Evolutionary conservation across 2,329 filamentous ascomycete genomes (phyloP).

Genomic region (Westerdykella ornata): DNA sequence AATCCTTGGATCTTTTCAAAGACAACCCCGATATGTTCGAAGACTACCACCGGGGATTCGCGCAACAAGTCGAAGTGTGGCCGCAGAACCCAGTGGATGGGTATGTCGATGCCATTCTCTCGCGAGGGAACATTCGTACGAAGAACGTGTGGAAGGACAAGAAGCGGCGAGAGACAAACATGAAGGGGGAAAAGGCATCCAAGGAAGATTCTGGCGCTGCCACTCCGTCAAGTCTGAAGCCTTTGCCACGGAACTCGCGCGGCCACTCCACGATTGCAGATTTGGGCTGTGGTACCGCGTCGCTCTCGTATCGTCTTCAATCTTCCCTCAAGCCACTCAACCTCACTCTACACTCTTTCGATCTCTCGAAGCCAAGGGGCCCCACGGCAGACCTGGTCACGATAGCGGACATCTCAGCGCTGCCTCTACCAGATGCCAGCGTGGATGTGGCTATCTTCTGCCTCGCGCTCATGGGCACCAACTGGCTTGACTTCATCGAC

Average conservation of each 20-base stretch:
- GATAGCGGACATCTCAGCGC: constrained; percentile 76
- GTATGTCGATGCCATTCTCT: constrained; percentile 66
- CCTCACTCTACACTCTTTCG: constrained; percentile 74
- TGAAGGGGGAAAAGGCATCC: constrained; percentile 8
- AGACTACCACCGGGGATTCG: constrained; percentile 95
- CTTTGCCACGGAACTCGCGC: constrained; percentile 64
- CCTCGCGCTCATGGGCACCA: constrained; percentile 95
- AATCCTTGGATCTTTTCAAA: constrained; percentile 77
- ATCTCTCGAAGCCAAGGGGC: constrained; percentile 70
- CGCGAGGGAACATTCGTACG: constrained; percentile 53
- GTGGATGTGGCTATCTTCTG: constrained; percentile 92
- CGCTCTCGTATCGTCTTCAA: constrained; percentile 64
- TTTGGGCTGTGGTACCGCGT: constrained; percentile 87
- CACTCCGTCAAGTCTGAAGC: constrained; percentile 25
- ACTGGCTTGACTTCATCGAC: constrained; percentile 95
- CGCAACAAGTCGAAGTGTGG: constrained; percentile 91
- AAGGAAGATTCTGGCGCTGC: constrained; percentile 5
- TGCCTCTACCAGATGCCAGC: constrained; percentile 67
- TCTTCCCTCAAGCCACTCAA: constrained; percentile 58
- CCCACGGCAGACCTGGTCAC: constrained; percentile 71
- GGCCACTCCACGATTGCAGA: constrained; percentile 74
- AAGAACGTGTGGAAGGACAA: constrained; percentile 36
- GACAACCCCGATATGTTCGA: constrained; percentile 86
- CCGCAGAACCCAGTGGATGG: constrained; percentile 91
- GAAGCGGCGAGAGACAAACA: constrained; percentile 33